Base-by-base conservation (phyloP, 495 filamentous ascomycete species). In the Peziza echinospora region DNA sequence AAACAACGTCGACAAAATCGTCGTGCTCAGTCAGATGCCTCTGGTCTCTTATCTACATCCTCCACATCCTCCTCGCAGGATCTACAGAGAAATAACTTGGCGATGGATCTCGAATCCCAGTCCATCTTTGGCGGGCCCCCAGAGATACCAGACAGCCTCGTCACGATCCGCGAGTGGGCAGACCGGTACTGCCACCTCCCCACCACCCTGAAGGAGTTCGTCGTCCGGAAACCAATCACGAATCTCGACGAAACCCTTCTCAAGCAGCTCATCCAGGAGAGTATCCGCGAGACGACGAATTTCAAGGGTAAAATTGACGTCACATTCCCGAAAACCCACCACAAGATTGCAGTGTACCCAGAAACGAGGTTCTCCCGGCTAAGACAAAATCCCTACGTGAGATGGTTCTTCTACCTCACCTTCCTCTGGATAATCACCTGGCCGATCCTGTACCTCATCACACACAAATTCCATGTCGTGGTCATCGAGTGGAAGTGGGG, bases 351-450 rank as follows among this genome's bases (percentile, higher is more conserved):
- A 26, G 62, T 76, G 43, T 76, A 72, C 57, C 75, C 71, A 37
- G 62, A 68, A 0, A 66, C 66, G 40, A 64, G 57, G 44, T 64
- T 68, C 45, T 78, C 77, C 46, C 26, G 57, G n/a, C 73, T 71
- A 68, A 68, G 77, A 3, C 59, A 68, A 45, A 76, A 64, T 4
- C 49, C 44, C 9, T 79, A 71, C 67, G 64, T 77, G 23, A 54
- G 62, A 8, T 74, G 67, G 66, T 21, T 79, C 26, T 78, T 75
- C 60, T 71, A 67, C 53, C 54, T 77, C 10, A 72, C 68, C 2
- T 69, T 79, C 45, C 57, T 76, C 37, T 76, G 75, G 64, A 52
- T 79, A 26, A 65, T 79, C 53, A 59, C 66, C 16, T 79, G 77
- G 77, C 77, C 76, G 13, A 65, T 70, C 40, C 61, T 80, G 24